Percentiles rank a stretch among this genome's conserved stretches.
phyloP scores from a whole-genome alignment of 495 filamentous ascomycete genomes.

The Hypoxylon intermedium region DNA sequence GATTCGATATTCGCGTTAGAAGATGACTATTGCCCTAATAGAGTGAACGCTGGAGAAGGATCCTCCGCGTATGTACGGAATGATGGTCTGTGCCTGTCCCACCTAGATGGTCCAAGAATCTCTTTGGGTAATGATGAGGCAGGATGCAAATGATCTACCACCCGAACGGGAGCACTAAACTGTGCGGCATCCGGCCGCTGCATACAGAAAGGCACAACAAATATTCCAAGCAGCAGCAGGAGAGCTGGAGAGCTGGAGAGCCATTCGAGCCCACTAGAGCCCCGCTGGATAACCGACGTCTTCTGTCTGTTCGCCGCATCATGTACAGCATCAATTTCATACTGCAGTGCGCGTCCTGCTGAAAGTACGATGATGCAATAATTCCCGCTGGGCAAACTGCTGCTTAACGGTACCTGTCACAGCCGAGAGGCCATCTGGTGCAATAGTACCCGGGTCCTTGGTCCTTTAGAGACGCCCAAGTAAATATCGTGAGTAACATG shows the following conservation, averaged over 20 bases:
- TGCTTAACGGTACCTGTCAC: constrained; percentile 5
- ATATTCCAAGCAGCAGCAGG: background rate
- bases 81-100: constrained; percentile 36
- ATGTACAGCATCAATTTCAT: constrained; percentile 8
- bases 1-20: constrained; percentile 17
- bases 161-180: constrained; percentile 31
- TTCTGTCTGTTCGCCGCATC: constrained; percentile 17
- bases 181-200: constrained; percentile 21
- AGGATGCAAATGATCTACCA: constrained; percentile 29
- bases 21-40: constrained; percentile 10
- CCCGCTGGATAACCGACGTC: constrained; percentile 9
- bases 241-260: background rate
- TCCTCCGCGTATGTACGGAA: constrained; percentile 9
- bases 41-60: constrained; percentile 12
- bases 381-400: constrained; percentile 10
- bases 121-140: constrained; percentile 21
- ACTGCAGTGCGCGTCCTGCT: background rate
- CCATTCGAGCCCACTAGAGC: constrained; percentile 14
- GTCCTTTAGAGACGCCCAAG: constrained; percentile 1
- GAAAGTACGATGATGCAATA: constrained; percentile 28
- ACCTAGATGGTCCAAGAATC: constrained; percentile 16
- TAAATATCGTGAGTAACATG: constrained; percentile 13
- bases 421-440: constrained; percentile 4
- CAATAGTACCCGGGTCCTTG: constrained; percentile 3
- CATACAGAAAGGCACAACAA: constrained; percentile 16